These are phyloP conservation scores for Lecanicillium sp. DNA, from an alignment of 2,329 filamentous ascomycete species.

Conservation along the genomic window DNA sequence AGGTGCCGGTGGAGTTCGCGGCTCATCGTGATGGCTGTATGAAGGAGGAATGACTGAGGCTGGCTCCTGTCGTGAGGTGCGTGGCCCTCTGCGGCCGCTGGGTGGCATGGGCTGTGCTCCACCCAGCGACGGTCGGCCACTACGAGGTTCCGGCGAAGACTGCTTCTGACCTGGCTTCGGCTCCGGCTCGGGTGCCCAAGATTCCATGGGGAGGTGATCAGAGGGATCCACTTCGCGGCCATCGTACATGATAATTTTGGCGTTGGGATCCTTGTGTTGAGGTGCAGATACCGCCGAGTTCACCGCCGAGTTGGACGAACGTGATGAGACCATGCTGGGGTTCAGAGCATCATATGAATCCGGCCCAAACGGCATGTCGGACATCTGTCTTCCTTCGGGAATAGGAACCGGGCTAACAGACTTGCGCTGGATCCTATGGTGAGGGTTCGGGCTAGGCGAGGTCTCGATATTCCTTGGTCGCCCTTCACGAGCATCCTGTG, in stretches of 20 bases:
- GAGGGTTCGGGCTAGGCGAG: slow-evolving; percentile 32
- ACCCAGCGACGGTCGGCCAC: slow-evolving; percentile 36
- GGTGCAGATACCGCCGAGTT: slow-evolving; percentile 14
- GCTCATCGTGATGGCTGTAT: slow-evolving; percentile 23
- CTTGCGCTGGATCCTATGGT: slow-evolving; percentile 57
- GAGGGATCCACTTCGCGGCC: slow-evolving; percentile 73
- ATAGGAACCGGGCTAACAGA: slow-evolving; percentile 65
- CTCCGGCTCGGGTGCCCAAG: slow-evolving; percentile 71
- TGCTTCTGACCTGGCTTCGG: slow-evolving; percentile 26
- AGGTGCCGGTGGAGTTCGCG: slow-evolving; percentile 22
- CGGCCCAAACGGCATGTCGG: slow-evolving; percentile 63
- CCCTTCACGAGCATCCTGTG: slow-evolving; percentile 8
- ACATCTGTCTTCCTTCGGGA: slow-evolving; percentile 41
- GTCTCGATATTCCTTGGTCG: slow-evolving; percentile 28
- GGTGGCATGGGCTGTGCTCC: slow-evolving; percentile 46
- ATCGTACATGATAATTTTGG: slow-evolving; percentile 68
- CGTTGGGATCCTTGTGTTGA: slow-evolving; percentile 45
- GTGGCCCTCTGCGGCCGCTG: slow-evolving; percentile 43
- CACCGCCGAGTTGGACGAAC: slow-evolving; percentile 19
- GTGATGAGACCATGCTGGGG: slow-evolving; percentile 38
- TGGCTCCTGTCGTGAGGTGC: slow-evolving; percentile 42
- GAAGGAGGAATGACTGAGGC: slow-evolving; percentile 21
- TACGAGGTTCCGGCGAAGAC: slow-evolving; percentile 21
- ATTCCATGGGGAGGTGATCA: slow-evolving; percentile 69
- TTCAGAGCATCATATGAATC: slow-evolving; percentile 71